phyloP scores from a whole-genome alignment of 2,329 filamentous ascomycete genomes.

The Aphanoascus verrucosus region DNA sequence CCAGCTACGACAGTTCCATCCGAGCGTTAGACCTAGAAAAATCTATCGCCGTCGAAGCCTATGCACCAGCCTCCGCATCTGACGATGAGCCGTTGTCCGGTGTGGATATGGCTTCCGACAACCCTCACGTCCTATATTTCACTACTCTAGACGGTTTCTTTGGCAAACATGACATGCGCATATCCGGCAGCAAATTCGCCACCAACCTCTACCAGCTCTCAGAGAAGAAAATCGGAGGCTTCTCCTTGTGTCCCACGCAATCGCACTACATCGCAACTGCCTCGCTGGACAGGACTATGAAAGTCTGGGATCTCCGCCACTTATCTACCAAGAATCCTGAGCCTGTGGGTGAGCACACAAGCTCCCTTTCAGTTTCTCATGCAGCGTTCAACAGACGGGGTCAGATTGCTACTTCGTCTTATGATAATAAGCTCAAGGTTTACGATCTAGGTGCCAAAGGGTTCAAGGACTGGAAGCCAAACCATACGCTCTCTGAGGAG shows the following conservation, averaged over 20 bases:
- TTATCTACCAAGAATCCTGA: slow-evolving; percentile 53
- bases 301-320: slow-evolving; percentile 84
- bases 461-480: slow-evolving; percentile 49
- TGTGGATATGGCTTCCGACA: slow-evolving; percentile 62
- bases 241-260: slow-evolving; percentile 67
- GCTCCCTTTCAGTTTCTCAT: slow-evolving; percentile 77
- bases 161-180: slow-evolving; percentile 68
- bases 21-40: slow-evolving; percentile 75
- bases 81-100: slow-evolving; percentile 73
- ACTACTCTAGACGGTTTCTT: slow-evolving; percentile 74
- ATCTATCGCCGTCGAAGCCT: slow-evolving; percentile 68
- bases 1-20: slow-evolving; percentile 88
- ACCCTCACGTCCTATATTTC: slow-evolving; percentile 70
- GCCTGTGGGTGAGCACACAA: slow-evolving; percentile 70
- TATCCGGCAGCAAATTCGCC: slow-evolving; percentile 37
- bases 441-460: slow-evolving; percentile 59
- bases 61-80: slow-evolving; percentile 57
- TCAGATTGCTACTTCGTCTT: slow-evolving; percentile 80
- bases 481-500: slow-evolving; percentile 47
- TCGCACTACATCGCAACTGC: slow-evolving; percentile 81
- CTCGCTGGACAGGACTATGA: slow-evolving; percentile 76
- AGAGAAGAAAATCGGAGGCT: slow-evolving; percentile 93
- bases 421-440: slow-evolving; percentile 91
- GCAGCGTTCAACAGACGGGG: slow-evolving; percentile 80
- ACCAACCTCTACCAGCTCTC: slow-evolving; percentile 63